phyloP scores from a whole-genome alignment of 2,329 filamentous ascomycete species.

The Neofusicoccum umdonicola region DNA sequence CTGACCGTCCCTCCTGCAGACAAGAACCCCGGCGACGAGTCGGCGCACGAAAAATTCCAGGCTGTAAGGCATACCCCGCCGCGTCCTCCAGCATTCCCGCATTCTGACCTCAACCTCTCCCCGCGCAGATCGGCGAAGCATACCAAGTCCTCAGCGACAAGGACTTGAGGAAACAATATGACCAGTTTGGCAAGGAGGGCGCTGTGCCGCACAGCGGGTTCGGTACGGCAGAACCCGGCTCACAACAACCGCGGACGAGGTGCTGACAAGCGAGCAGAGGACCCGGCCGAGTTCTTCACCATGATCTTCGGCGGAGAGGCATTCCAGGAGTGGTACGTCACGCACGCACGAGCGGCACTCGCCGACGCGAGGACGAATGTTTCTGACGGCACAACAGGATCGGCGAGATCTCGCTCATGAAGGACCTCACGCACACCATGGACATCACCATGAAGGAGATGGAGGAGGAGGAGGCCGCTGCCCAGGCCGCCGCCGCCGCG shows the following conservation, averaged over 20 bases:
- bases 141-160: constrained; percentile 83
- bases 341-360: not conserved
- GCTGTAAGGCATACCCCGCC: constrained; percentile 53
- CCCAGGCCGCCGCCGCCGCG: constrained; percentile 54
- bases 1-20: constrained; percentile 52
- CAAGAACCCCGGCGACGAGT: constrained; percentile 96
- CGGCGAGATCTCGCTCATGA: constrained; percentile 97
- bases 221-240: constrained; percentile 47
- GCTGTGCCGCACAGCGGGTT: constrained; percentile 90
- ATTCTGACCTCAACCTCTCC: not conserved
- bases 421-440: constrained; percentile 96
- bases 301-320: constrained; percentile 98
- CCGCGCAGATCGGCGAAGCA: constrained; percentile 61
- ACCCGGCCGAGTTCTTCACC: constrained; percentile 95
- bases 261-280: constrained; percentile 51
- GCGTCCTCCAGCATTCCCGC: not conserved
- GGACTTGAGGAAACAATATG: constrained; percentile 86
- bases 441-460: constrained; percentile 87
- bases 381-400: constrained; percentile 52
- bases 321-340: constrained; percentile 73
- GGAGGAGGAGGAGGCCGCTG: constrained; percentile 64
- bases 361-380: not conserved
- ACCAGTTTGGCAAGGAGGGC: constrained; percentile 94
- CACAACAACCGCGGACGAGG: not conserved
- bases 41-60: constrained; percentile 92